A percentile compares a stretch with the other conserved stretches of the same genome.
Evolutionary conservation across 768 basidiomycete species (phyloP).

Genomic region (Collybia sordida): DNA sequence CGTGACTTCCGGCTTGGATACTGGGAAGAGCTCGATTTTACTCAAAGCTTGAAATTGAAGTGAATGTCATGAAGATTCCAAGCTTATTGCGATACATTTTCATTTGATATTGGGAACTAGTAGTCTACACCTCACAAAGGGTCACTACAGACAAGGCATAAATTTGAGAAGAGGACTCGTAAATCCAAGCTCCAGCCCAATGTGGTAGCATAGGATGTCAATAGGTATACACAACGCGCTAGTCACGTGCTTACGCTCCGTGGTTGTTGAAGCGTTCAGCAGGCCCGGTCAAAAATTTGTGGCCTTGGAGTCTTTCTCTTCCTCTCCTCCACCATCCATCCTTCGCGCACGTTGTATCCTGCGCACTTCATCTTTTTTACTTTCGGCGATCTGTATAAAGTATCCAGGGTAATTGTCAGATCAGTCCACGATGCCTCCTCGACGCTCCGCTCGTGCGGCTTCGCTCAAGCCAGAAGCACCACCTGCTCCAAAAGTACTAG

Average conservation of each 20-base stretch:
- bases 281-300: constrained; percentile 4
- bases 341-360: not conserved
- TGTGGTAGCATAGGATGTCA: constrained; percentile 9
- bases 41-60: no score
- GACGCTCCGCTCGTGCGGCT: constrained; percentile 53
- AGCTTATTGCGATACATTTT: no score
- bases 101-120: no score
- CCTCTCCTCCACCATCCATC: constrained; percentile 12
- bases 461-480: constrained; percentile 44
- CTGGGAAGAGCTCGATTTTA: no score
- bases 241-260: constrained; percentile 33
- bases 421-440: constrained; percentile 33
- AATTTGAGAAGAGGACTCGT: no score
- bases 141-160: no score
- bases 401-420: not conserved
- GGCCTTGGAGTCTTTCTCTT: constrained; percentile 7
- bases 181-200: not conserved
- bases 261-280: constrained; percentile 7
- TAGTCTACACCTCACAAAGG: no score
- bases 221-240: constrained; percentile 37
- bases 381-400: not conserved
- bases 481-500: constrained; percentile 31
- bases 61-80: no score
- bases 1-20: no score
- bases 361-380: not conserved